Conservation (phyloP, 441 rosid species). For the Populus hybrid region DNA sequence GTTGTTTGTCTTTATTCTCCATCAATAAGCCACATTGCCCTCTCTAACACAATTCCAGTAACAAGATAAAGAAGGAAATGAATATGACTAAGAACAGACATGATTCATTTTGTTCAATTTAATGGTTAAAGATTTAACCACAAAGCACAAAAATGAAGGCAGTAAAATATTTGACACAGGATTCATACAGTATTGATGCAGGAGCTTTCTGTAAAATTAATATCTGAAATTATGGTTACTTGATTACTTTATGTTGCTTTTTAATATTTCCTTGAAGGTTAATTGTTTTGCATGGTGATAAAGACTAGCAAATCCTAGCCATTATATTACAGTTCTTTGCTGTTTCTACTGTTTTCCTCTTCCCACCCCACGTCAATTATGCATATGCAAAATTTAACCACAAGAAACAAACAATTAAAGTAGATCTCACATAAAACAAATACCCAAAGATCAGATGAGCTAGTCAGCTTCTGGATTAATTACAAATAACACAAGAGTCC, state of each 20-base stretch:
- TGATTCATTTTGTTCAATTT: neutral
- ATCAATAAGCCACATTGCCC: conserved; percentile 12
- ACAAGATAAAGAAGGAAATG: neutral
- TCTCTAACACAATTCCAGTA: conserved; percentile 7
- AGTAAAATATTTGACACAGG: neutral
- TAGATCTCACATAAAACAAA: neutral
- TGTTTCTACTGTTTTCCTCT: neutral
- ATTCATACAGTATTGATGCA: neutral
- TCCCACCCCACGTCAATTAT: neutral
- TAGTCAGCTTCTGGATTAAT: neutral
- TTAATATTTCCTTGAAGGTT: neutral
- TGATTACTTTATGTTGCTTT: neutral
- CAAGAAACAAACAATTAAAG: neutral
- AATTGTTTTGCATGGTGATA: neutral
- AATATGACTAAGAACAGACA: neutral
- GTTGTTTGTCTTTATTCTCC: neutral
- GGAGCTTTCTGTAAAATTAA: neutral
- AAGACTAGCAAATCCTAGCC: neutral
- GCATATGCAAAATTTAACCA: neutral
- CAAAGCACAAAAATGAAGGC: neutral
- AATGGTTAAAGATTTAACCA: neutral
- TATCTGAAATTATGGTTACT: neutral
- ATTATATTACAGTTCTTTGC: neutral
- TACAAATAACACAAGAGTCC: neutral
- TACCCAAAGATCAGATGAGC: neutral